These are phyloP conservation scores for Exobasidium rhododendri DNA, from an alignment of 1,284 basidiomycete genomes.

Conservation along the genomic window DNA sequence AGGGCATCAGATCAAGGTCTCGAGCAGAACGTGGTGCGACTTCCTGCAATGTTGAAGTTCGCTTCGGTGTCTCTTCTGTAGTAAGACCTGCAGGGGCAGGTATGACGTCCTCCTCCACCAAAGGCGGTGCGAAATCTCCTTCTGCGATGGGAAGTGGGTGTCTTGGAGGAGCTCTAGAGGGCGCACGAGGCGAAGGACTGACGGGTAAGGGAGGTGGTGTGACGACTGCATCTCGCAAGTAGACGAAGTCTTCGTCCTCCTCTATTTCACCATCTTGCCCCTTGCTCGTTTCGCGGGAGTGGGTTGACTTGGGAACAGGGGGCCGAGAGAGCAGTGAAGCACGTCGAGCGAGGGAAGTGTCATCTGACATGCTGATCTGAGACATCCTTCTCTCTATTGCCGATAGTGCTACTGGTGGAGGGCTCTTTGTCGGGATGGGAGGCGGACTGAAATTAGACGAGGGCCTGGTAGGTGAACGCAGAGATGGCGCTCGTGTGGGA, in stretches of 20 bases:
- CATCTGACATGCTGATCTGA: conserved; percentile 14
- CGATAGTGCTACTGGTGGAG: conserved; percentile 26
- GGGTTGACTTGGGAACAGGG: conserved; percentile 22
- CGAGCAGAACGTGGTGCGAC: conserved; percentile 22
- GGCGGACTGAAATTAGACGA: conserved; percentile 16
- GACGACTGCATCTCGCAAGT: conserved; percentile 66
- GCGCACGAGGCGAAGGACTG: conserved; percentile 63
- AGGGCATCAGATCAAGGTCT: conserved; percentile 43
- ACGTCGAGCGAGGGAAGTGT: conserved; percentile 22
- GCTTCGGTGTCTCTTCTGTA: neutral
- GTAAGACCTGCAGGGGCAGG: conserved; percentile 61
- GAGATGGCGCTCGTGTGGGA: conserved; percentile 14
- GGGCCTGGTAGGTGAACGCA: conserved; percentile 19
- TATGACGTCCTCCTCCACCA: conserved; percentile 71
- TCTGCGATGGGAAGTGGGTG: conserved; percentile 70
- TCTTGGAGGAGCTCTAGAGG: conserved; percentile 73
- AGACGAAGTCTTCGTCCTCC: conserved; percentile 32
- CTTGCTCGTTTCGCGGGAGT: conserved; percentile 23
- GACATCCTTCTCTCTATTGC: neutral
- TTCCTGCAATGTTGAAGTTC: conserved; percentile 7
- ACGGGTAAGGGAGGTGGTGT: conserved; percentile 29
- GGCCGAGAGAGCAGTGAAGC: conserved; percentile 25
- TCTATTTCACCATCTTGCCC: conserved; percentile 21
- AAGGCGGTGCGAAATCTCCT: too few species aligned
- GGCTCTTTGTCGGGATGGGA: conserved; percentile 24